Percentiles rank a stretch among this genome's conserved stretches.
phyloP scores from a whole-genome alignment of 2,329 filamentous ascomycete genomes.

The Alternaria solani region DNA sequence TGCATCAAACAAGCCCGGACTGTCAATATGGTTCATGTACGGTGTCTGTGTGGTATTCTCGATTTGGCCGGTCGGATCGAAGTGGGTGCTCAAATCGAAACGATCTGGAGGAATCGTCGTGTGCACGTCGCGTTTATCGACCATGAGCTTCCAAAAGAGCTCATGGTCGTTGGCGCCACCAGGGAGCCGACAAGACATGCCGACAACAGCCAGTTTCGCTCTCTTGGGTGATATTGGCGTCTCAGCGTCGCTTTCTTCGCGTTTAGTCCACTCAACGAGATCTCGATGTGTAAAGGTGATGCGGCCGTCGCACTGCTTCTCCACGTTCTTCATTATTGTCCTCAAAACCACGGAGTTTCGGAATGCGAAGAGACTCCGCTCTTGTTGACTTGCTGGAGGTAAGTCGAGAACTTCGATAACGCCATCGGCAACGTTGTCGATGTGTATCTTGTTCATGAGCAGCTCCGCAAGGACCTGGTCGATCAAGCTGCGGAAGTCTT shows the following conservation, averaged over 20 bases:
- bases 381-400: background rate
- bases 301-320: background rate
- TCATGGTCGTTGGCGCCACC: background rate
- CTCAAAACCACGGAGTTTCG: background rate
- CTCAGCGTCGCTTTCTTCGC: background rate
- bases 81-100: background rate
- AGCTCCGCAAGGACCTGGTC: background rate
- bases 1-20: conserved; percentile 38
- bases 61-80: background rate
- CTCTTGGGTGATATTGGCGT: background rate
- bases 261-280: conserved; percentile 1
- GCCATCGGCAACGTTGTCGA: background rate
- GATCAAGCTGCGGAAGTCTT: conserved; percentile 1
- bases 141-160: background rate
- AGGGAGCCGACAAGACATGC: background rate
- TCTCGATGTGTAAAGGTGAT: background rate
- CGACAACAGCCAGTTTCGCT: background rate
- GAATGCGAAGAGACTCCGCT: background rate
- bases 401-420: background rate
- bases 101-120: background rate
- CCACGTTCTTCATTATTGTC: conserved; percentile 4
- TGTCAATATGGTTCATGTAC: conserved; percentile 20
- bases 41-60: background rate
- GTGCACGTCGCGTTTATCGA: background rate
- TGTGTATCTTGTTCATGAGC: conserved; percentile 4